Conservation (phyloP, 2,329 filamentous ascomycete species). For the Hypomyces rosellus region DNA sequence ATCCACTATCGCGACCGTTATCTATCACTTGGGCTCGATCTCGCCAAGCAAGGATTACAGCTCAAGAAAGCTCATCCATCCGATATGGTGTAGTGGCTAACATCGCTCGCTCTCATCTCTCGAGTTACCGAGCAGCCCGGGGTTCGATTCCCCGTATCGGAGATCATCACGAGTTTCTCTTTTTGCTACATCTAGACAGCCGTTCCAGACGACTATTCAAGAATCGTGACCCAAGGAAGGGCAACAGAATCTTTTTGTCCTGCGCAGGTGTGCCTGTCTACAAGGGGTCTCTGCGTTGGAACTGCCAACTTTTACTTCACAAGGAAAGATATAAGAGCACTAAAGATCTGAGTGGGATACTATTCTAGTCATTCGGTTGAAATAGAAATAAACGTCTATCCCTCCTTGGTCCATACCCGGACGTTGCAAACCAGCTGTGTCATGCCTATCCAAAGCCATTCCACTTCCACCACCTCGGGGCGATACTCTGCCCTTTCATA, state of each 20-base stretch:
- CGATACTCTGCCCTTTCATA: not conserved
- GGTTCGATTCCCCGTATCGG: conserved; percentile 25
- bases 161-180: conserved; percentile 5
- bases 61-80: conserved; percentile 10
- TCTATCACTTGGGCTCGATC: too few relatives aligned
- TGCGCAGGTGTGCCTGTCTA: too few relatives aligned
- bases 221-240: too few relatives aligned
- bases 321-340: not conserved
- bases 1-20: too few relatives aligned
- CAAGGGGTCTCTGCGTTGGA: too few relatives aligned
- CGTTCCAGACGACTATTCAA: too few relatives aligned
- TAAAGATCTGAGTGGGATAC: not conserved
- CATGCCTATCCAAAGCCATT: not conserved
- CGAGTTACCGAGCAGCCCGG: conserved; percentile 20
- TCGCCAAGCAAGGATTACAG: too few relatives aligned
- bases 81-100: conserved; percentile 33
- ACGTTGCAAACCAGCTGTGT: not conserved
- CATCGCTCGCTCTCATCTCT: conserved; percentile 24
- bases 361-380: not conserved
- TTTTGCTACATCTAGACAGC: too few relatives aligned
- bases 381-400: conserved; percentile 1
- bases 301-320: conserved; percentile 2
- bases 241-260: too few relatives aligned
- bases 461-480: not conserved
- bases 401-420: not conserved